Conservation (phyloP, 2,329 filamentous ascomycete genomes). For the Colletotrichum sp. region DNA sequence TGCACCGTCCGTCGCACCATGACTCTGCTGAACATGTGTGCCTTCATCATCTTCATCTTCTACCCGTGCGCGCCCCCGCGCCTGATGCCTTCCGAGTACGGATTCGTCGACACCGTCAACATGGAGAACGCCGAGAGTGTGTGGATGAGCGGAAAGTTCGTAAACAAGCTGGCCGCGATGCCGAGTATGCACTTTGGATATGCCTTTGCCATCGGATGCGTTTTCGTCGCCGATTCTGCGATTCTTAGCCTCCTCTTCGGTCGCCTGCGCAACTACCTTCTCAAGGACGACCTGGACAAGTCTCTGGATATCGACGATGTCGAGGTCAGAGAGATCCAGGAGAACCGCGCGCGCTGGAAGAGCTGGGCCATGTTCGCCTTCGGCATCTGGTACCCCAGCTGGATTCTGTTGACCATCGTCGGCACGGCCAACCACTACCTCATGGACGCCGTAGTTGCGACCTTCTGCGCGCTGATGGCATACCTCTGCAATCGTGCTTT, state of each 20-base stretch:
- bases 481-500: conserved; percentile 59
- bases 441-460: conserved; percentile 69
- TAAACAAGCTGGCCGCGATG: conserved; percentile 64
- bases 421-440: conserved; percentile 69
- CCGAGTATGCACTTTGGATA: conserved; percentile 64
- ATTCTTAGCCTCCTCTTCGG: conserved; percentile 42
- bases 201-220: conserved; percentile 58
- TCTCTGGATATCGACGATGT: conserved; percentile 20
- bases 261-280: conserved; percentile 25
- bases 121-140: conserved; percentile 58
- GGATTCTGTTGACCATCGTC: conserved; percentile 63
- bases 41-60: conserved; percentile 66
- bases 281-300: conserved; percentile 18
- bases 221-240: conserved; percentile 57
- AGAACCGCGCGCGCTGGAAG: conserved; percentile 32
- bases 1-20: conserved; percentile 42
- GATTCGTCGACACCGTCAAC: conserved; percentile 68
- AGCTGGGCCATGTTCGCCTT: conserved; percentile 34
- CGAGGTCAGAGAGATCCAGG: conserved; percentile 22
- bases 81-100: conserved; percentile 62
- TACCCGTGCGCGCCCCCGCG: conserved; percentile 71
- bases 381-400: conserved; percentile 56
- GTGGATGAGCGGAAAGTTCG: conserved; percentile 67
- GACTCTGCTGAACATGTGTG: conserved; percentile 65
- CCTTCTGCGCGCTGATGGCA: conserved; percentile 63